A percentile compares a stretch with the other conserved stretches of the same genome.
phyloP scores from a whole-genome alignment of 805 yeast genomes.

The Hanseniaspora singularis region DNA sequence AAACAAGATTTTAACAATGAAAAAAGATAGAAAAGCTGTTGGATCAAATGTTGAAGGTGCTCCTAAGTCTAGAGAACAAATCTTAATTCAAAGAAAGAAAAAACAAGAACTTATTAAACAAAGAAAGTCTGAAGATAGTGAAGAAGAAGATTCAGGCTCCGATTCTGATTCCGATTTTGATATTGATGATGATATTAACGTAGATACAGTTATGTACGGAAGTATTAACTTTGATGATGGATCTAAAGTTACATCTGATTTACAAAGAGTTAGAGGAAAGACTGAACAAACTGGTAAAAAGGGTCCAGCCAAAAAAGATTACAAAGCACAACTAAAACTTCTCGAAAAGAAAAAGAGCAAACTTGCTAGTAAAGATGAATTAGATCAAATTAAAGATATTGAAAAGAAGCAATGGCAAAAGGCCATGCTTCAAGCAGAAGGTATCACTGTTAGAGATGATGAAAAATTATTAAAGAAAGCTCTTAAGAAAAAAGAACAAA shows the following conservation, averaged over 20 bases:
- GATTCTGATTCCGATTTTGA: constrained; percentile 30
- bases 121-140: constrained; percentile 26
- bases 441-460: constrained; percentile 77
- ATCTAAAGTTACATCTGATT: constrained; percentile 62
- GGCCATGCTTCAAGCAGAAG: constrained; percentile 78
- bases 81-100: constrained; percentile 52
- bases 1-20: constrained; percentile 53
- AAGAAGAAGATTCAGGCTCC: constrained; percentile 26
- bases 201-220: constrained; percentile 51
- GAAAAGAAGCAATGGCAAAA: constrained; percentile 78
- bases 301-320: constrained; percentile 78
- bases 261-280: constrained; percentile 43
- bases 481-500: constrained; percentile 66
- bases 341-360: constrained; percentile 64
- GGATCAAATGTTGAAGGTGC: constrained; percentile 75
- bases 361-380: constrained; percentile 48
- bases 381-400: constrained; percentile 42
- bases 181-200: constrained; percentile 26
- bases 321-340: constrained; percentile 66
- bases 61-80: constrained; percentile 71
- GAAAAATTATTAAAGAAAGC: constrained; percentile 80
- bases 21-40: constrained; percentile 81
- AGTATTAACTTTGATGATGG: constrained; percentile 78
- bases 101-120: constrained; percentile 28
- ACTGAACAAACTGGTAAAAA: constrained; percentile 39